phyloP scores from a whole-genome alignment of 129 eudicot genomes.

The Calendula officinalis region DNA sequence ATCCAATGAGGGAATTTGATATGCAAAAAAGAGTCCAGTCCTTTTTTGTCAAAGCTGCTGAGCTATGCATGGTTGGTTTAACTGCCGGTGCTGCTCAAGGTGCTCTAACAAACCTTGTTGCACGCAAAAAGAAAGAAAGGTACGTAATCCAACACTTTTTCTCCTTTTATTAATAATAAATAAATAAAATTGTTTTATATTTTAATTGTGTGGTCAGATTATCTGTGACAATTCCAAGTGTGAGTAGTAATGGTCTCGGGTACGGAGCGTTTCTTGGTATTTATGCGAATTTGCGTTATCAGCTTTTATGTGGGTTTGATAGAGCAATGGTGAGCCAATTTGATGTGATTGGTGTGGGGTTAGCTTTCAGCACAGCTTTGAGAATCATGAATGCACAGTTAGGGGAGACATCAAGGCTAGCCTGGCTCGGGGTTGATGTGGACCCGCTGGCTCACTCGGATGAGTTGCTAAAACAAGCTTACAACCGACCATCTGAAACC shows the following conservation, averaged over 20 bases:
- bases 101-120: conserved; percentile 65
- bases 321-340: conserved; percentile 67
- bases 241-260: conserved; percentile 84
- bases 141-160: conserved; percentile 18
- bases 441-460: conserved; percentile 81
- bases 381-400: conserved; percentile 84
- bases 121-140: conserved; percentile 82
- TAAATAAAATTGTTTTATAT: background rate
- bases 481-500: conserved; percentile 68
- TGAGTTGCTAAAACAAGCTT: conserved; percentile 58
- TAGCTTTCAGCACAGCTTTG: conserved; percentile 68
- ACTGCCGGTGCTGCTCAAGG: conserved; percentile 92
- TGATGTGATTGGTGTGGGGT: conserved; percentile 88
- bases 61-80: conserved; percentile 88
- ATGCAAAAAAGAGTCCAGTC: conserved; percentile 85
- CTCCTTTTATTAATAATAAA: background rate
- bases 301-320: conserved; percentile 81
- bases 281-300: conserved; percentile 87
- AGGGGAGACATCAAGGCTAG: conserved; percentile 89
- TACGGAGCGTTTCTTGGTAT: conserved; percentile 97
- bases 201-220: conserved; percentile 38
- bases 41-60: conserved; percentile 88
- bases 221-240: conserved; percentile 78
- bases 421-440: conserved; percentile 94
- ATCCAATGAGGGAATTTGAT: conserved; percentile 86